Base-by-base conservation (phyloP, 1,284 basidiomycete genomes). In the Naganishia liquefaciens region DNA sequence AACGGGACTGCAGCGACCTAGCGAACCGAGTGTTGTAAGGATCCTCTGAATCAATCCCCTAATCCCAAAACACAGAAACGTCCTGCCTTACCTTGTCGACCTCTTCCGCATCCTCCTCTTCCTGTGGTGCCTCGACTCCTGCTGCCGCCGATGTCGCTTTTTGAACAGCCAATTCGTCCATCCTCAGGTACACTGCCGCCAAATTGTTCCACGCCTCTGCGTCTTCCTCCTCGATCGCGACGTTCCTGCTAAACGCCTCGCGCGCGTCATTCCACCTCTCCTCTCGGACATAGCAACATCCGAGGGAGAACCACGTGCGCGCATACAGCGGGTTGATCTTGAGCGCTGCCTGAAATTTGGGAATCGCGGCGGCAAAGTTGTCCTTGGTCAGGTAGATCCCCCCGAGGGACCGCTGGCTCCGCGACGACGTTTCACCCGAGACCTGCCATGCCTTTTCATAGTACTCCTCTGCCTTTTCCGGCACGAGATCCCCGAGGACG, bases 121-220 rank as follows among this genome's bases (percentile, higher is more conserved):
- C 69, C 33, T 37, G 9, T 3, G 33, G 13, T 7, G 10, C 33
- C 10, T 37, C 33, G 13, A 37, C 33, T 13, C 33, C 33, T 30
- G 66, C 73, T 65, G 70, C 65, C 50, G 71, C 72, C 27, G 54
- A 23, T 0, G 70, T 72, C 47, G 74, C 74, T 64, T 84, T 81
- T 28, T 60, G 42, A 19, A 23, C 42, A 7, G 57, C 57, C 46
- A 60, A 25, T 30, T 62, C 51, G 85, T 87, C 76, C 93, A 83
- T 60, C 33, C 91, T 87, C 62, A 99, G 84, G 77, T 98, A 97
- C 73, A 94, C 89, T 68, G 89, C 94, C 25, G 95, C 96, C 62
- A 99, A 81, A 77, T 99, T 99, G 76, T 90, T 97, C 96, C 96
- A 99, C 69, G 92, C 94, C 82, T 99, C 95, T 3, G 86, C 91